A percentile compares a stretch with the other conserved stretches of the same genome.
phyloP scores from a whole-genome alignment of 495 filamentous ascomycete species.

The Trichocladium uniseriatum region DNA sequence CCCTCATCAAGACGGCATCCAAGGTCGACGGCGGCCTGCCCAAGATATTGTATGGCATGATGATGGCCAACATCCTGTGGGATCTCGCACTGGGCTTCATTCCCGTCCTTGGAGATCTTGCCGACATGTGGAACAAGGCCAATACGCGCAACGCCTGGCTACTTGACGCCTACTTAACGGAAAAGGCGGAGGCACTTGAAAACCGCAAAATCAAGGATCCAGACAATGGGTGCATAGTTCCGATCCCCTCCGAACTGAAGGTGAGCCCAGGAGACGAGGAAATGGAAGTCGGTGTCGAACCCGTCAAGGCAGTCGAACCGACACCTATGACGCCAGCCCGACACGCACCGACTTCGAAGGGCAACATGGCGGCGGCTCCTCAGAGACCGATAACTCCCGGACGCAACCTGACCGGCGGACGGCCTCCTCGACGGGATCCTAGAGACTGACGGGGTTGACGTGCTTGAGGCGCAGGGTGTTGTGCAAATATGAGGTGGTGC shows the following conservation, averaged over 20 bases:
- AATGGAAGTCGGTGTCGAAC: conserved; percentile 7
- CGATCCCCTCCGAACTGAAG: not conserved
- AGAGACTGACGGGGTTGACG: no score
- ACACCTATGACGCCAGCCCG: not conserved
- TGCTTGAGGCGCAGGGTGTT: no score
- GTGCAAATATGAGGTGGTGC: no score
- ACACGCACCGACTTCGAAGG: not conserved
- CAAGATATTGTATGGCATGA: conserved; percentile 42
- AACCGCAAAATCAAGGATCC: conserved; percentile 26
- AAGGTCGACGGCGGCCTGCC: conserved; percentile 66
- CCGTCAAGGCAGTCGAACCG: not conserved
- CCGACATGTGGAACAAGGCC: conserved; percentile 51
- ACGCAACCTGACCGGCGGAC: conserved; percentile 1
- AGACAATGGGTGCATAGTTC: conserved; percentile 7
- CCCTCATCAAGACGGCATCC: conserved; percentile 57
- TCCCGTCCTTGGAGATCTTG: conserved; percentile 76
- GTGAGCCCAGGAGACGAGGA: not conserved
- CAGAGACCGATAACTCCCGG: not conserved
- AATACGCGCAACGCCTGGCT: conserved; percentile 71
- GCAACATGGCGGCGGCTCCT: not conserved
- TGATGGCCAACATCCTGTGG: conserved; percentile 67
- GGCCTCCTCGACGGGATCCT: not conserved
- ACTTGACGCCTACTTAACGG: conserved; percentile 60
- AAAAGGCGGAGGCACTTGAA: conserved; percentile 43
- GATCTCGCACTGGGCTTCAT: conserved; percentile 78